Evolutionary conservation across 179 eudicot species (phyloP).

Genomic region (Silene vulgaris): DNA sequence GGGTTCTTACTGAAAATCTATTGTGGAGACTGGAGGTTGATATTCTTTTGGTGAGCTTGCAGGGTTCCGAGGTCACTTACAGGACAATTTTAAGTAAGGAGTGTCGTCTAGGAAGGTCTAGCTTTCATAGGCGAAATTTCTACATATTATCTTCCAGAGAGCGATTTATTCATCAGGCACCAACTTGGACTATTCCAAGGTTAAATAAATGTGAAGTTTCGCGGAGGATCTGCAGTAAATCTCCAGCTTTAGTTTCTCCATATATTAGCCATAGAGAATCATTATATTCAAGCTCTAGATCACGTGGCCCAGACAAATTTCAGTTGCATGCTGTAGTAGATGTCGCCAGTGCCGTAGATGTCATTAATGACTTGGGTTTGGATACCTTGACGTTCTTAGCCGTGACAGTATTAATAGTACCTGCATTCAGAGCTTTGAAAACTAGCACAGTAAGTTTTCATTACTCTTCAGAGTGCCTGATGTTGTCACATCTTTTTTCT

Average conservation of each 20-base stretch:
- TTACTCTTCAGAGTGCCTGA: slow-evolving; percentile 3
- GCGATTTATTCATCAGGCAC: slow-evolving; percentile 24
- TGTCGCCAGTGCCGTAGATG: slow-evolving; percentile 76
- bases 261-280: slow-evolving; percentile 32
- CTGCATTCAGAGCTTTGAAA: slow-evolving; percentile 69
- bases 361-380: slow-evolving; percentile 90
- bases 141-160: slow-evolving; percentile 27
- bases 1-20: background rate
- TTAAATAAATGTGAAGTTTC: slow-evolving; percentile 22
- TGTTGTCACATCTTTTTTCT: background rate
- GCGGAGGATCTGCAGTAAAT: slow-evolving; percentile 23
- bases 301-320: slow-evolving; percentile 29
- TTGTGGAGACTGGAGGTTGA: background rate
- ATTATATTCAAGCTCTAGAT: slow-evolving; percentile 26
- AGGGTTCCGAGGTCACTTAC: slow-evolving; percentile 45
- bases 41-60: slow-evolving; percentile 28
- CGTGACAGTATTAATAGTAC: slow-evolving; percentile 85
- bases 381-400: slow-evolving; percentile 93
- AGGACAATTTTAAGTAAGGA: slow-evolving; percentile 27
- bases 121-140: slow-evolving; percentile 28
- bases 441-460: slow-evolving; percentile 76
- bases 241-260: slow-evolving; percentile 29
- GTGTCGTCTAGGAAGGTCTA: slow-evolving; percentile 20
- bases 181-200: slow-evolving; percentile 28
- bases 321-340: slow-evolving; percentile 53